Evolutionary conservation across 805 yeast genomes (phyloP).

Genomic region (Starmerella floris): DNA sequence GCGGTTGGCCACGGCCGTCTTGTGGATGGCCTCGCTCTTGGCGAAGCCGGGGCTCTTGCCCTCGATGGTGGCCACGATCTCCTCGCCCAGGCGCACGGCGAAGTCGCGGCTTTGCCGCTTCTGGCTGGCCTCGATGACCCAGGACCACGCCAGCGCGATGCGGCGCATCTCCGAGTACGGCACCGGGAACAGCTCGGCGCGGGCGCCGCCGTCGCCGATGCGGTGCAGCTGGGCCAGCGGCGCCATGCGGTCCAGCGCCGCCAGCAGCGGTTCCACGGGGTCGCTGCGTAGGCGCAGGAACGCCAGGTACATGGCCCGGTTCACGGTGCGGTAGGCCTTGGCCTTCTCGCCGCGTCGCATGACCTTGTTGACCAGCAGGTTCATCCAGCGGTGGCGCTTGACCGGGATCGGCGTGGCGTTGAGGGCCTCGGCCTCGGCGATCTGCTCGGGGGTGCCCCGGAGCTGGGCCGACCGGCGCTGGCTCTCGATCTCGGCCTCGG

Average conservation of each 20-base stretch:
- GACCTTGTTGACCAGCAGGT: constrained; percentile 67
- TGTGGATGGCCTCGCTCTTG: constrained; percentile 70
- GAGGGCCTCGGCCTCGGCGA: constrained; percentile 40
- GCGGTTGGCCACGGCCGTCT: constrained; percentile 77
- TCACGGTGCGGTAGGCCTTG: constrained; percentile 56
- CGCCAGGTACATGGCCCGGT: constrained; percentile 67
- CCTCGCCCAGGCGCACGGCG: constrained; percentile 83
- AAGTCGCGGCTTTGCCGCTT: constrained; percentile 69
- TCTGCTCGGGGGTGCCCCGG: constrained; percentile 41
- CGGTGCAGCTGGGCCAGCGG: constrained; percentile 72
- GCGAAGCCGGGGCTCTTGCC: constrained; percentile 78
- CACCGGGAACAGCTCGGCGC: constrained; percentile 64
- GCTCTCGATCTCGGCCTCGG: constrained; percentile 22
- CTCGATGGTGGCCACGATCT: constrained; percentile 58
- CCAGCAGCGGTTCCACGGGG: constrained; percentile 64
- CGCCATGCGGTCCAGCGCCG: constrained; percentile 64
- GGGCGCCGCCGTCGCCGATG: constrained; percentile 74
- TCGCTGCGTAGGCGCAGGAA: constrained; percentile 60
- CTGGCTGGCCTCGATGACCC: constrained; percentile 79
- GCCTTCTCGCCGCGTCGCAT: constrained; percentile 89
- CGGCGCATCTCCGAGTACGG: constrained; percentile 77
- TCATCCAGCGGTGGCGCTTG: constrained; percentile 54
- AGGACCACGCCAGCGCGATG: constrained; percentile 69
- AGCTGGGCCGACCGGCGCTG: constrained; percentile 12
- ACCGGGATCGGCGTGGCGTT: constrained; percentile 45